These are phyloP conservation scores for Pilatotrama ljubarskyi DNA, from an alignment of 768 basidiomycete genomes.

Conservation along the genomic window DNA sequence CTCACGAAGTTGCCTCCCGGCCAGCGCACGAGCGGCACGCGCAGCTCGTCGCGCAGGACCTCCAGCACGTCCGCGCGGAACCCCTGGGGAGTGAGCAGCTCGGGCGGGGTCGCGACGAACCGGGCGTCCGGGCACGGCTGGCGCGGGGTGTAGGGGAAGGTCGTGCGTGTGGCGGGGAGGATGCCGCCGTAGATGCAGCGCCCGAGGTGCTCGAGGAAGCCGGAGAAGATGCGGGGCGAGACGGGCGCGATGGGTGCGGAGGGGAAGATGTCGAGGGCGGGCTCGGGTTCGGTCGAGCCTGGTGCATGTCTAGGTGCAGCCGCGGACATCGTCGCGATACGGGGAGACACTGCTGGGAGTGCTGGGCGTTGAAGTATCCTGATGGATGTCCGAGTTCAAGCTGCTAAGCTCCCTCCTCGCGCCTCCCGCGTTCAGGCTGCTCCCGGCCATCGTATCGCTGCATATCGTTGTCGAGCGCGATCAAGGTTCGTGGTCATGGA, in stretches of 20 bases:
- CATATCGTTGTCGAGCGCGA: conserved; percentile 1
- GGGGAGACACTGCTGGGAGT: not conserved
- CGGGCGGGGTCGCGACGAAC: conserved; percentile 22
- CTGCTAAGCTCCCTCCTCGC: not conserved
- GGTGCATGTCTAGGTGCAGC: not conserved
- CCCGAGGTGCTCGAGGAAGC: conserved; percentile 65
- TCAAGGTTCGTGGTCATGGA: not conserved
- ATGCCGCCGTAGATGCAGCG: conserved; percentile 55
- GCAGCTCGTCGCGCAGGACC: conserved; percentile 24
- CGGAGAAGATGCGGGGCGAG: conserved; percentile 52
- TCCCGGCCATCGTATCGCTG: conserved; percentile 2
- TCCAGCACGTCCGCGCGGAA: conserved; percentile 29
- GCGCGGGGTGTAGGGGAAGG: conserved; percentile 27
- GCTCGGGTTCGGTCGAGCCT: not conserved
- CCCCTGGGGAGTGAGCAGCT: conserved; percentile 25
- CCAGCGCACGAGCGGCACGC: conserved; percentile 25
- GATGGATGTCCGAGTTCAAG: not conserved
- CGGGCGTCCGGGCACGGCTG: conserved; percentile 25
- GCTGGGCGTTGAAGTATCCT: not conserved
- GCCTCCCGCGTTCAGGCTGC: not conserved
- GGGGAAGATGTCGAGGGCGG: conserved; percentile 26
- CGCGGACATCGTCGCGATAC: not conserved
- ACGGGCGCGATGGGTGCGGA: conserved; percentile 24
- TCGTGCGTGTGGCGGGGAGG: conserved; percentile 40
- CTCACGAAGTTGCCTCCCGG: conserved; percentile 30